Evolutionary conservation across 331 rosid genomes (phyloP).

Genomic region (Rhamnella rubrinervis): DNA sequence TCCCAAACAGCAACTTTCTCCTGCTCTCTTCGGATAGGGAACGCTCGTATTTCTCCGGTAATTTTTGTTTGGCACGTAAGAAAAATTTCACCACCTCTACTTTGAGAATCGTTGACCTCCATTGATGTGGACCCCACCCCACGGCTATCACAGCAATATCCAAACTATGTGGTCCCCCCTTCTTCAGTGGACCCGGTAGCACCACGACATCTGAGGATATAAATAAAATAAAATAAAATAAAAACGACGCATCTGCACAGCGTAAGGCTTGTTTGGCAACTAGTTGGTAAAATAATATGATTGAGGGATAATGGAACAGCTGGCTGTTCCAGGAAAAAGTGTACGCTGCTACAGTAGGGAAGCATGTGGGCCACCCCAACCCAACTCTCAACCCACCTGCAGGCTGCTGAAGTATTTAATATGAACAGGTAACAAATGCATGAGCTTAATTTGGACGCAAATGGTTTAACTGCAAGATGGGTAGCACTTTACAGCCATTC

Average conservation of each 20-base stretch:
- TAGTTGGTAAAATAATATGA: background rate
- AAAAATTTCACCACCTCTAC: background rate
- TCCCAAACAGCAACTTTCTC: background rate
- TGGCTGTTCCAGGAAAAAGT: background rate
- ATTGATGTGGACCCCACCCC: conserved; percentile 11
- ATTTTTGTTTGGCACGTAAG: background rate
- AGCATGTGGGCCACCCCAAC: background rate
- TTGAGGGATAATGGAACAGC: conserved; percentile 4
- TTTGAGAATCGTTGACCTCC: conserved; percentile 25
- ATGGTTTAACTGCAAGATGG: too few species aligned
- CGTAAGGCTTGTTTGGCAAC: background rate
- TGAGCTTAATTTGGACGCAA: too few species aligned
- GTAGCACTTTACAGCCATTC: too few species aligned
- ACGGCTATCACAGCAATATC: background rate
- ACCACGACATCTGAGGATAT: background rate
- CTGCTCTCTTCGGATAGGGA: background rate
- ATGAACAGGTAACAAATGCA: too few species aligned
- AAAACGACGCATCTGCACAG: background rate
- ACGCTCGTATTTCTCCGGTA: background rate
- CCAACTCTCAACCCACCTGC: background rate
- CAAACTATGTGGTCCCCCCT: background rate
- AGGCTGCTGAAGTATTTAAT: too few species aligned
- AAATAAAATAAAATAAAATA: background rate
- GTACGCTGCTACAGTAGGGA: background rate
- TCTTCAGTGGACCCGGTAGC: too few species aligned